Percentiles rank a stretch among this genome's conserved stretches.
phyloP scores from a whole-genome alignment of 177 flowering plant species.

The Vitis hybrid region DNA sequence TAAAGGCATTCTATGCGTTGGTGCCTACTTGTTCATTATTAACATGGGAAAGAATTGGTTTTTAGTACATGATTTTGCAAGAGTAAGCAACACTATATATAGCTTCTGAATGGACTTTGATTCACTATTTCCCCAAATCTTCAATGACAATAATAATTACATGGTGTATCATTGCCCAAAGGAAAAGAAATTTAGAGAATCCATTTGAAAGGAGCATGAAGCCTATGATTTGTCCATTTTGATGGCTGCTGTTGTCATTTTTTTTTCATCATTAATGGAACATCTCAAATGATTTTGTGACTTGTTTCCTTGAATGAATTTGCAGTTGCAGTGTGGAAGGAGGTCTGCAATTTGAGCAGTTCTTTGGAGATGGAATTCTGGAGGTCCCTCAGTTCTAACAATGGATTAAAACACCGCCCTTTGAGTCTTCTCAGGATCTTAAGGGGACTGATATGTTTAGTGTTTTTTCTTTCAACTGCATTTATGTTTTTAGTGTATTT shows the following conservation, averaged over 20 bases:
- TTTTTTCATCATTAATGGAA: not conserved
- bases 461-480: constrained; percentile 66
- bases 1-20: no score
- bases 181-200: not conserved
- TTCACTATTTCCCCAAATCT: no score
- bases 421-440: constrained; percentile 57
- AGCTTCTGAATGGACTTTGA: no score
- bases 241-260: not conserved
- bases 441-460: constrained; percentile 74
- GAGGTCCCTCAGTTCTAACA: constrained; percentile 27
- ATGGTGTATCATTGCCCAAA: not conserved
- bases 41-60: no score
- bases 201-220: no score
- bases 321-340: constrained; percentile 23
- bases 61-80: no score
- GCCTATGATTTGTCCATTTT: no score
- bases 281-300: constrained; percentile 9
- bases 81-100: no score
- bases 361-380: constrained; percentile 39
- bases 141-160: no score
- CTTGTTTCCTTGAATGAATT: constrained; percentile 1
- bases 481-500: constrained; percentile 65
- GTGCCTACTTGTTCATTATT: no score
- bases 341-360: not conserved
- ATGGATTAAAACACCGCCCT: constrained; percentile 45